A percentile compares a stretch with the other conserved stretches of the same genome.
Evolutionary conservation across 345 rosid genomes (phyloP).

Genomic region (Bruguiera gymnorhiza): DNA sequence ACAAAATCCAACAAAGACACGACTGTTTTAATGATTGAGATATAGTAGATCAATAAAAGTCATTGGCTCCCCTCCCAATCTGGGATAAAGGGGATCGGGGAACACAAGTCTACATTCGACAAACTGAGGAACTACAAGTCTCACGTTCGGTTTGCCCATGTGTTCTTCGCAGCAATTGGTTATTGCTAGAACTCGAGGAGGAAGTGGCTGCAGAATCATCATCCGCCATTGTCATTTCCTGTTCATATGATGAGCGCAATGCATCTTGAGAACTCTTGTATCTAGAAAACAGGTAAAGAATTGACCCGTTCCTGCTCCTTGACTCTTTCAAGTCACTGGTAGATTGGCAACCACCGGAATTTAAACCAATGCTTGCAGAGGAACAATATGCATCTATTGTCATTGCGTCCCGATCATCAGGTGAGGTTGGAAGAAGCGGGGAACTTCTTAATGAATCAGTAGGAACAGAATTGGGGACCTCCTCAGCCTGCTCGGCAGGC

Average conservation of each 20-base stretch:
- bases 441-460: neutral
- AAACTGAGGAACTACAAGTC: slow-evolving; percentile 11
- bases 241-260: slow-evolving; percentile 10
- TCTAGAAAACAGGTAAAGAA: slow-evolving; percentile 48
- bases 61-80: neutral
- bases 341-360: slow-evolving; percentile 16
- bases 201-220: slow-evolving; percentile 10
- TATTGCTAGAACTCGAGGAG: slow-evolving; percentile 10
- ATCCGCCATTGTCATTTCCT: slow-evolving; percentile 5
- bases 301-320: slow-evolving; percentile 26
- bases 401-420: slow-evolving; percentile 11
- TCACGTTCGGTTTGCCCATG: slow-evolving; percentile 13
- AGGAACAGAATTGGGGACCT: slow-evolving; percentile 3
- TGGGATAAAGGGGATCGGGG: neutral
- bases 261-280: slow-evolving; percentile 37
- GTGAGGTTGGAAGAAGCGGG: neutral
- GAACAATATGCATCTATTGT: slow-evolving; percentile 15
- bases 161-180: slow-evolving; percentile 15
- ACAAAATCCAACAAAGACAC: too few relatives aligned
- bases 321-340: slow-evolving; percentile 16
- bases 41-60: neutral
- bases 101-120: slow-evolving; percentile 7
- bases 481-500: slow-evolving; percentile 2
- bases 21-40: neutral
- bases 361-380: slow-evolving; percentile 14